phyloP scores from a whole-genome alignment of 139 green algal genomes.

The Gonium pectorale region DNA sequence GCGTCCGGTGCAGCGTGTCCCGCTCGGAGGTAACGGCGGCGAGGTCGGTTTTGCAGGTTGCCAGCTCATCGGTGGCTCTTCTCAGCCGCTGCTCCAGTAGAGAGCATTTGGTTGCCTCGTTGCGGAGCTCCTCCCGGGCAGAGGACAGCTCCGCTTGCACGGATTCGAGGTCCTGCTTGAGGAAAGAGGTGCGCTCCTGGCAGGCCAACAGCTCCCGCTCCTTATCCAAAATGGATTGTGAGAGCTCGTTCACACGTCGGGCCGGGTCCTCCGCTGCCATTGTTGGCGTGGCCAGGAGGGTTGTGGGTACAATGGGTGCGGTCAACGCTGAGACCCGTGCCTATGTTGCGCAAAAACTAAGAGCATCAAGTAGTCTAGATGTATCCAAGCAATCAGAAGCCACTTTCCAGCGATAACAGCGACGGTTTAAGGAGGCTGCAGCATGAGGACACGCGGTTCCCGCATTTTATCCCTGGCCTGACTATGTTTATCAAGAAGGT shows the following conservation, averaged over 20 bases:
- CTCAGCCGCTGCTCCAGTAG: slow-evolving; percentile 38
- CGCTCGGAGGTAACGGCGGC: not conserved
- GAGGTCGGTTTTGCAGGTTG: not conserved
- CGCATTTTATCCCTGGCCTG: too few species aligned
- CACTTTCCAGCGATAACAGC: too few species aligned
- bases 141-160: slow-evolving; percentile 11
- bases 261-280: slow-evolving; percentile 2
- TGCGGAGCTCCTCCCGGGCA: slow-evolving; percentile 44
- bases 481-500: too few species aligned
- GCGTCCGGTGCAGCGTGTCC: slow-evolving; percentile 26
- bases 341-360: too few species aligned
- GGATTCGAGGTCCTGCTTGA: slow-evolving; percentile 29
- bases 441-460: too few species aligned
- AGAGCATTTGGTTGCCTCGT: slow-evolving; percentile 28
- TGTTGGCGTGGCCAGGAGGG: too few species aligned
- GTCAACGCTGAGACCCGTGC: too few species aligned
- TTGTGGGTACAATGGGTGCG: too few species aligned
- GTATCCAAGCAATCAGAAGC: too few species aligned
- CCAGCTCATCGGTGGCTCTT: not conserved
- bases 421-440: too few species aligned
- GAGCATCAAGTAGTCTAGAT: too few species aligned
- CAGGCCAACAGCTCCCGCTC: not conserved
- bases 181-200: not conserved
- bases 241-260: slow-evolving; percentile 15
- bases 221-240: slow-evolving; percentile 13